Evolutionary conservation across 495 filamentous ascomycete genomes (phyloP).

Genomic region (Penicillium nucicola): DNA sequence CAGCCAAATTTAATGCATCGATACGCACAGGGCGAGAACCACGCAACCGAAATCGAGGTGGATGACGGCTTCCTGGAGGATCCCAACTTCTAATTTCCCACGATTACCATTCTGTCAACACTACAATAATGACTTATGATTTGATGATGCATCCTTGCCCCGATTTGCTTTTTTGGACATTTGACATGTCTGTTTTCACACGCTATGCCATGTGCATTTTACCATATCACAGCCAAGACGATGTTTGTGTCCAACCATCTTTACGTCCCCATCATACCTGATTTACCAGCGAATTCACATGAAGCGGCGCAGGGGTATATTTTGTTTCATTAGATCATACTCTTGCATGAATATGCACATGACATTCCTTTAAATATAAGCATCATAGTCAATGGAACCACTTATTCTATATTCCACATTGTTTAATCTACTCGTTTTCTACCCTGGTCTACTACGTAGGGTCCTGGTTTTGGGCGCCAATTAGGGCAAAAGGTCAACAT

Average conservation of each 20-base stretch:
- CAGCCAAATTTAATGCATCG: constrained; percentile 48
- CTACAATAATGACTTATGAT: constrained; percentile 14
- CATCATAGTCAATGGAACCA: too few relatives aligned
- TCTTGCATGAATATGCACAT: too few relatives aligned
- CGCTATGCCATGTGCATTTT: background rate
- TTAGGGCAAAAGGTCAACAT: too few relatives aligned
- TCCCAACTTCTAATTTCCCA: background rate
- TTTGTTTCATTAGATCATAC: too few relatives aligned
- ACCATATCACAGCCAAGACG: background rate
- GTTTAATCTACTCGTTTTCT: too few relatives aligned
- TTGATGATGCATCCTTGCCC: constrained; percentile 5
- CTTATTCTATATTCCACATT: too few relatives aligned
- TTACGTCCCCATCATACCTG: background rate
- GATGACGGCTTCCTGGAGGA: constrained; percentile 13
- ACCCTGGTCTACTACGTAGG: too few relatives aligned
- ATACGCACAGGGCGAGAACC: constrained; percentile 36
- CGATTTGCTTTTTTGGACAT: background rate
- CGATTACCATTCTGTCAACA: background rate
- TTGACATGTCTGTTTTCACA: background rate
- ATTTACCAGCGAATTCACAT: background rate
- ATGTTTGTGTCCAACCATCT: background rate
- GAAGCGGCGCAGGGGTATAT: background rate
- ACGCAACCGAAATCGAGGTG: constrained; percentile 22
- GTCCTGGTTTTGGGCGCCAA: too few relatives aligned
- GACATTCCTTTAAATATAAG: too few relatives aligned